Evolutionary conservation across 2,329 filamentous ascomycete genomes (phyloP), one percentile per base, ranked within the genome.

Genomic region (Fusarium secorum): DNA sequence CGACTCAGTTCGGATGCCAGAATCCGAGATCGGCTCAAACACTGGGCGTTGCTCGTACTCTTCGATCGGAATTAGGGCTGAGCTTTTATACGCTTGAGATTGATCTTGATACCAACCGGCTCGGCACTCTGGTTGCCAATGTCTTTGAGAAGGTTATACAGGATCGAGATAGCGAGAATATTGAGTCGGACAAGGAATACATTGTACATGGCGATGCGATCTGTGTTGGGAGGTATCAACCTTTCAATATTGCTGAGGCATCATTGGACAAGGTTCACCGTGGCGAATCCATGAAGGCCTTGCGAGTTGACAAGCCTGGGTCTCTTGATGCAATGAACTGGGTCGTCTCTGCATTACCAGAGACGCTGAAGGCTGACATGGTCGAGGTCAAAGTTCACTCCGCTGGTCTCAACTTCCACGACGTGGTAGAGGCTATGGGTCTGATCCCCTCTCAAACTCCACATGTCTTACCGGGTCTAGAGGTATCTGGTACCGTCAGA

Each of bases 331-430:
- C 64, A 1, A 41, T 67, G 60, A 28, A 39, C 10, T 67, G 64
- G 64, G 39, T 13, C 1, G 22, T 14, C 5, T 20, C 24, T 4
- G 4, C 22, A 3, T 22, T 64, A 1, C 44, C 60, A 4, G 33
- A 41, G 11, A 51, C 11, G 20, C 24, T 64, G 13, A 33, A 39
- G 20, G 36, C 46, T 0, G 20, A 44, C 5, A 13, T 64, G 5
- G 24, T 67, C 5, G 64, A 64, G n/a, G 38, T 67, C 3, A 44
- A 35, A 9, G 44, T 67, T 20, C 39, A 33, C 6, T 58, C 49
- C 8, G 11, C 64, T 13, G 64, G 64, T 4, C 49, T 67, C 38
- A 67, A 67, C 18, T 67, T 65, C 18, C 60, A 62, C 1, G 64
- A 65, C 11, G 42, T 67, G 18, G 60, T 67, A 18, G 48, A 45